These are phyloP conservation scores for Nicotiana otophora DNA, from an alignment of 257 asterid genomes.

Conservation along the genomic window DNA sequence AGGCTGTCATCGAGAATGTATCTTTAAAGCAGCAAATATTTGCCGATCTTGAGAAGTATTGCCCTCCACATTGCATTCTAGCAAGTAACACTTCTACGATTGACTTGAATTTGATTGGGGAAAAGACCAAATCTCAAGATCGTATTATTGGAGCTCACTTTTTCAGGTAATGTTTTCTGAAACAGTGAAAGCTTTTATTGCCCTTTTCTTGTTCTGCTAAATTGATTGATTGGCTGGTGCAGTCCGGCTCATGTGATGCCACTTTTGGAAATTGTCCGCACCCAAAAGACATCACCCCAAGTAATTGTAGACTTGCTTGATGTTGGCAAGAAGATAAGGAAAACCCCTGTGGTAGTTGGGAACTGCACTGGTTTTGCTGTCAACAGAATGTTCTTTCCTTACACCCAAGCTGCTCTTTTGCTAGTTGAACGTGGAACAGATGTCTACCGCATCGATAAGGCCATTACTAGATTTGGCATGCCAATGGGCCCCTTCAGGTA, in stretches of 20 bases:
- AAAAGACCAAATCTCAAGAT: conserved; percentile 77
- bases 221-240: conserved; percentile 20
- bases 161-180: conserved; percentile 57
- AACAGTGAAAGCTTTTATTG: neutral
- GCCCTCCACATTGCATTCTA: conserved; percentile 93
- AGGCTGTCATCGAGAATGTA: conserved; percentile 96
- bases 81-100: conserved; percentile 95
- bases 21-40: conserved; percentile 92
- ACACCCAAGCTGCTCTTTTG: conserved; percentile 89
- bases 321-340: conserved; percentile 87
- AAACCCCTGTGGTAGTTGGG: conserved; percentile 96
- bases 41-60: conserved; percentile 76
- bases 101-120: conserved; percentile 82
- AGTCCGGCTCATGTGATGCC: conserved; percentile 99
- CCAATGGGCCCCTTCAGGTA: conserved; percentile 99
- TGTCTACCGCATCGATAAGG: conserved; percentile 69
- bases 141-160: conserved; percentile 99
- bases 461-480: conserved; percentile 85
- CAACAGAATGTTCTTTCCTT: conserved; percentile 95
- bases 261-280: conserved; percentile 89
- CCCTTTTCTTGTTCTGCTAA: neutral
- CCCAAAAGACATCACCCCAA: conserved; percentile 86
- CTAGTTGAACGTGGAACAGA: conserved; percentile 90
- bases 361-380: conserved; percentile 99
- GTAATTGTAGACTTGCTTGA: conserved; percentile 77